A percentile compares a stretch with the other conserved stretches of the same genome.
These are phyloP conservation scores for Poa pratensis DNA, from an alignment of 176 grass and related monocot genomes.

Conservation along the genomic window DNA sequence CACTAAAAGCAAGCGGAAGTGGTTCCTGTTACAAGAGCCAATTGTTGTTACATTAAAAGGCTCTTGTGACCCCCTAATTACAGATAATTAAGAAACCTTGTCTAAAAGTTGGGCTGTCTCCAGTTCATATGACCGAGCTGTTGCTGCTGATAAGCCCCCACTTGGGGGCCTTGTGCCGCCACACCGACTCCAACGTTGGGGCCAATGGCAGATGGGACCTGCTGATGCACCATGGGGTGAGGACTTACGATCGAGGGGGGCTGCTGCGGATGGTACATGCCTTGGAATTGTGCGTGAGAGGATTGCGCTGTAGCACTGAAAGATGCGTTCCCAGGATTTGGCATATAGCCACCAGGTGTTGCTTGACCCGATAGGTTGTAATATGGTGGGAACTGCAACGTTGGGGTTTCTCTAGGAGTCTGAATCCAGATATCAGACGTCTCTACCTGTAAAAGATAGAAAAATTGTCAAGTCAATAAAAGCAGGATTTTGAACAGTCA, in stretches of 20 bases:
- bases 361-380: slow-evolving; percentile 76
- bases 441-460: slow-evolving; percentile 53
- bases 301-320: slow-evolving; percentile 76
- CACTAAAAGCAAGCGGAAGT: slow-evolving; percentile 55
- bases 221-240: slow-evolving; percentile 76
- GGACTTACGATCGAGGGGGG: slow-evolving; percentile 65
- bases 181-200: slow-evolving; percentile 68
- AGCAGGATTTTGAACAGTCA: not conserved
- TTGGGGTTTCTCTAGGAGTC: slow-evolving; percentile 54
- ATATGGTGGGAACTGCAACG: slow-evolving; percentile 63
- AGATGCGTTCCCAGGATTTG: slow-evolving; percentile 68
- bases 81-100: slow-evolving; percentile 64
- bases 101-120: slow-evolving; percentile 68
- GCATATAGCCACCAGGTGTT: slow-evolving; percentile 67
- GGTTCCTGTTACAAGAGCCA: slow-evolving; percentile 68
- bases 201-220: slow-evolving; percentile 63
- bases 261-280: slow-evolving; percentile 72
- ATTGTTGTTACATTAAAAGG: slow-evolving; percentile 73
- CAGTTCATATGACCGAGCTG: slow-evolving; percentile 82
- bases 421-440: slow-evolving; percentile 88
- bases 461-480: slow-evolving; percentile 1
- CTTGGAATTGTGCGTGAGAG: slow-evolving; percentile 66
- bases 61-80: slow-evolving; percentile 75
- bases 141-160: slow-evolving; percentile 73
- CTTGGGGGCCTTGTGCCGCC: slow-evolving; percentile 66